Evolutionary conservation across 1,284 basidiomycete genomes (phyloP).

Genomic region (Marasmius fiardii): DNA sequence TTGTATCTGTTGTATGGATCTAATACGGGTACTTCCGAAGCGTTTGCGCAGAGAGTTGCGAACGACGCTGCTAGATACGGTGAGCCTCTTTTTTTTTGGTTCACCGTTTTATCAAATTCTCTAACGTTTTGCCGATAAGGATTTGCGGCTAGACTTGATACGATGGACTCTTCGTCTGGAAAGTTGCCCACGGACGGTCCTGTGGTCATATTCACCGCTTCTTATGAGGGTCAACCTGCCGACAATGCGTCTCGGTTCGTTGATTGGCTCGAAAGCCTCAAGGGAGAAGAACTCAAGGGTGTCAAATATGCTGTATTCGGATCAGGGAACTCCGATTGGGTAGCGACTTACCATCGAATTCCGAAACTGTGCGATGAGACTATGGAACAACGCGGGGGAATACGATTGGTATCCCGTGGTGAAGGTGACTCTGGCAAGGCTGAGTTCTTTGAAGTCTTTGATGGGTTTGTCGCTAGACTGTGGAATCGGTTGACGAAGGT

Average conservation of each 20-base stretch:
- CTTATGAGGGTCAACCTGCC: conserved; percentile 50
- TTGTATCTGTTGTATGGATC: conserved; percentile 45
- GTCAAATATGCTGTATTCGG: conserved; percentile 50
- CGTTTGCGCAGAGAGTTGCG: conserved; percentile 46
- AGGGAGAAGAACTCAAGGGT: conserved; percentile 29
- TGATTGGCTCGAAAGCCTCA: conserved; percentile 34
- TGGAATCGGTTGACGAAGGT: conserved; percentile 38
- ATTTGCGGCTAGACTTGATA: conserved; percentile 37
- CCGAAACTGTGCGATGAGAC: conserved; percentile 40
- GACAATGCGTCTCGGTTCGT: conserved; percentile 49
- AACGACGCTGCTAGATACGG: conserved; percentile 37
- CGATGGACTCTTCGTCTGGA: conserved; percentile 39
- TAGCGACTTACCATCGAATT: conserved; percentile 48
- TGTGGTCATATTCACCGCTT: conserved; percentile 46
- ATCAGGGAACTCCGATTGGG: conserved; percentile 54
- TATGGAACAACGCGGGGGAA: conserved; percentile 37
- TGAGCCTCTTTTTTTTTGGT: conserved; percentile 15
- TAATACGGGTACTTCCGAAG: conserved; percentile 50
- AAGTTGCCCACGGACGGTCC: conserved; percentile 45
- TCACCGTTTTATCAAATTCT: background rate
- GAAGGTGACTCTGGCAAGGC: conserved; percentile 40
- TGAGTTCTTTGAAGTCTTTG: conserved; percentile 44
- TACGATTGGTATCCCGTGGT: conserved; percentile 36
- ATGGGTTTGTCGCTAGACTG: conserved; percentile 39
- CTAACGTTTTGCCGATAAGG: conserved; percentile 23